Evolutionary conservation across 1,139 yeast species (phyloP).

Genomic region (Zygoascus sp.): DNA sequence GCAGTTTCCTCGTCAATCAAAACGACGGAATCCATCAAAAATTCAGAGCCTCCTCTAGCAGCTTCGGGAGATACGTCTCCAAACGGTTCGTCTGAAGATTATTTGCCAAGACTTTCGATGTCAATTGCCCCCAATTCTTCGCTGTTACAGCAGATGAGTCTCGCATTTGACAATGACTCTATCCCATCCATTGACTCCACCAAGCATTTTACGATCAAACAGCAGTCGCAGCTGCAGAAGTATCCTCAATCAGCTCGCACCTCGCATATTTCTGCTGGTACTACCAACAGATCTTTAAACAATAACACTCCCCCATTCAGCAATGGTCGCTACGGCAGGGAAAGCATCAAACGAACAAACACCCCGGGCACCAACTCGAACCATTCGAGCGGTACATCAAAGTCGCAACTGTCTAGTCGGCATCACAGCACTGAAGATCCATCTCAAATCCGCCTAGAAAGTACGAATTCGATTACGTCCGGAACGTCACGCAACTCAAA

Average conservation of each 20-base stretch:
- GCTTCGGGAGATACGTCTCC: background rate
- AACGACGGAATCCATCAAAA: background rate
- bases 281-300: background rate
- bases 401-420: background rate
- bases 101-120: conserved; percentile 4
- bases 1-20: background rate
- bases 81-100: background rate
- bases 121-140: conserved; percentile 3
- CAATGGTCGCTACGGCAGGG: background rate
- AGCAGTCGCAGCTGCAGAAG: background rate
- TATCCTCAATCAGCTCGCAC: background rate
- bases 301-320: too few relatives aligned
- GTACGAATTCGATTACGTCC: background rate
- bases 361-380: background rate
- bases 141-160: conserved; percentile 6
- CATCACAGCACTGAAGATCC: background rate
- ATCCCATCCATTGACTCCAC: conserved; percentile 4
- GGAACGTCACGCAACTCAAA: background rate
- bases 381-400: background rate
- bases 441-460: background rate
- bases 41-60: background rate
- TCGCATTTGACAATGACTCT: conserved; percentile 7
- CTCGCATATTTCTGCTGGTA: background rate
- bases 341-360: background rate
- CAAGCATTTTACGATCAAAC: background rate